These are phyloP conservation scores for Fraxinus albicans DNA, from an alignment of 305 asterid species.

Conservation along the genomic window DNA sequence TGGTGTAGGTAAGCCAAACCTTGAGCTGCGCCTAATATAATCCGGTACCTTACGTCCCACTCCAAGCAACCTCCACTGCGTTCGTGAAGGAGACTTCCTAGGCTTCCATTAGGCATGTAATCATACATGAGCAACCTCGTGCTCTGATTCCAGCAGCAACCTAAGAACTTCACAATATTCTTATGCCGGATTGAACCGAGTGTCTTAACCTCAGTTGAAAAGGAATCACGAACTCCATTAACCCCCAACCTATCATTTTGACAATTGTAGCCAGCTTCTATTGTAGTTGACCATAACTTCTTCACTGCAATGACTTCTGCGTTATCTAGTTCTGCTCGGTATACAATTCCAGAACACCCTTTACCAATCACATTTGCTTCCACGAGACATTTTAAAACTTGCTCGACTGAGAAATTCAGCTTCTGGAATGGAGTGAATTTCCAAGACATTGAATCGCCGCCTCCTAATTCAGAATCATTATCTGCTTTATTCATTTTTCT, in stretches of 20 bases:
- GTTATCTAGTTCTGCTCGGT: constrained; percentile 60
- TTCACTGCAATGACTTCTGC: constrained; percentile 78
- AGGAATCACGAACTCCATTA: constrained; percentile 62
- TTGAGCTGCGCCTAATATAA: constrained; percentile 72
- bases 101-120: constrained; percentile 84
- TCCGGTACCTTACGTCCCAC: constrained; percentile 73
- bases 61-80: constrained; percentile 56
- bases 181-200: constrained; percentile 79
- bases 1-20: constrained; percentile 86
- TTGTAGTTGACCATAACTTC: constrained; percentile 68
- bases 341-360: constrained; percentile 88
- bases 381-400: constrained; percentile 57
- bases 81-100: constrained; percentile 73
- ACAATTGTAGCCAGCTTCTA: constrained; percentile 28
- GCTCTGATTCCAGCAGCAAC: constrained; percentile 74
- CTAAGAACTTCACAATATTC: constrained; percentile 76
- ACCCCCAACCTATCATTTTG: constrained; percentile 30
- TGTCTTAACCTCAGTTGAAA: constrained; percentile 82
- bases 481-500: constrained; percentile 51
- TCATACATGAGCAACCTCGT: constrained; percentile 80
- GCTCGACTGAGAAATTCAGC: constrained; percentile 60
- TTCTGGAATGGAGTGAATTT: constrained; percentile 79
- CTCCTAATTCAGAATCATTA: constrained; percentile 62
- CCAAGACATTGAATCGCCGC: constrained; percentile 54
- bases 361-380: constrained; percentile 80